Evolutionary conservation across 2,329 filamentous ascomycete species (phyloP).

Genomic region (Arachnomyces sp.): DNA sequence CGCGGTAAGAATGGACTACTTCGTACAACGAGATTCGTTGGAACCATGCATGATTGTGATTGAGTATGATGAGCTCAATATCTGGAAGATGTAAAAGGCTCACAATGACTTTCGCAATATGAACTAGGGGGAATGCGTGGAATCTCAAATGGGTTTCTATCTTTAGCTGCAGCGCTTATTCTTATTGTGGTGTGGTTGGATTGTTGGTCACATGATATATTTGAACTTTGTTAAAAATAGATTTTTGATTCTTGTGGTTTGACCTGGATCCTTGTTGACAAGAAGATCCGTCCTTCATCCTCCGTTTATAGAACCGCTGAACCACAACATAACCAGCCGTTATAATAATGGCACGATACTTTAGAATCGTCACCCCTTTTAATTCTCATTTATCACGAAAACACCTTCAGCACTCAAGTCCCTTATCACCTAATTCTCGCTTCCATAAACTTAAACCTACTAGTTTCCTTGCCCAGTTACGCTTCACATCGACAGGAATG

Average conservation of each 20-base stretch:
- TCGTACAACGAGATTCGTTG: too few relatives aligned
- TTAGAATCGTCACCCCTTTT: neutral
- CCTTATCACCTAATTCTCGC: conserved; percentile 3
- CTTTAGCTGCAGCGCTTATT: too few relatives aligned
- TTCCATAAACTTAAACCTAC: neutral
- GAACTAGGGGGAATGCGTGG: too few relatives aligned
- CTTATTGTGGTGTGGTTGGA: conserved; percentile 1
- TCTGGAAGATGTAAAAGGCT: too few relatives aligned
- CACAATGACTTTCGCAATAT: too few relatives aligned
- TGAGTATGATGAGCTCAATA: too few relatives aligned
- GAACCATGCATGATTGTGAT: too few relatives aligned
- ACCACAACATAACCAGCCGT: neutral
- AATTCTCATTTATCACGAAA: conserved; percentile 1
- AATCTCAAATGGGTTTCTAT: too few relatives aligned
- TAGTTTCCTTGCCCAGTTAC: conserved; percentile 1
- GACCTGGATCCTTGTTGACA: neutral
- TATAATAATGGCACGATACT: conserved; percentile 4
- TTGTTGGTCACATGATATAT: too few relatives aligned
- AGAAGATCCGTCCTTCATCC: neutral
- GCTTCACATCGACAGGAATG: conserved; percentile 1
- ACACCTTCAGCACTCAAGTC: conserved; percentile 1
- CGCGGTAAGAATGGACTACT: too few relatives aligned
- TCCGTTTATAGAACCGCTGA: neutral
- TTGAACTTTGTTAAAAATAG: too few relatives aligned
- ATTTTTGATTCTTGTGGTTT: too few relatives aligned